Evolutionary conservation across 495 filamentous ascomycete species (phyloP).

Genomic region (Darksidea phi): DNA sequence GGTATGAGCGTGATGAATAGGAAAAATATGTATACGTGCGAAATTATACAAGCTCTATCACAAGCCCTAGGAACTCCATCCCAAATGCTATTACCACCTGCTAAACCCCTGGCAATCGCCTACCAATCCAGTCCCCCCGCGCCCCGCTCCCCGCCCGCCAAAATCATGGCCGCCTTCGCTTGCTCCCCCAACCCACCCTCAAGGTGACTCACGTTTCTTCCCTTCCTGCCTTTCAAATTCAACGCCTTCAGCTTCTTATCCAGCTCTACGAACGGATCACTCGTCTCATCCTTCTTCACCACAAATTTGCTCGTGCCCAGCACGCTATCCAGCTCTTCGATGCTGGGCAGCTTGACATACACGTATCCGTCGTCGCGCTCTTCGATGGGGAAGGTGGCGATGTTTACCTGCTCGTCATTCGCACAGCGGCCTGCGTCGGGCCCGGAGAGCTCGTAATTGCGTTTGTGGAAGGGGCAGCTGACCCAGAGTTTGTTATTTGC

Average conservation of each 20-base stretch:
- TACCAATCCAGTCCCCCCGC: slow-evolving; percentile 68
- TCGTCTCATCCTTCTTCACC: slow-evolving; percentile 69
- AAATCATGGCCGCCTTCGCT: slow-evolving; percentile 47
- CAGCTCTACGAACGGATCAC: slow-evolving; percentile 63
- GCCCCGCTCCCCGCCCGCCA: slow-evolving; percentile 50
- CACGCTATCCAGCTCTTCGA: slow-evolving; percentile 80
- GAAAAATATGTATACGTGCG: no score
- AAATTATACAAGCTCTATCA: no score
- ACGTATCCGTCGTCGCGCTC: slow-evolving; percentile 77
- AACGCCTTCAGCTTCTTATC: slow-evolving; percentile 60
- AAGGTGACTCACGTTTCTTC: slow-evolving; percentile 50
- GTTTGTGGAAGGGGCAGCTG: slow-evolving; percentile 89
- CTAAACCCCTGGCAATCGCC: no score
- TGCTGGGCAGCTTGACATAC: slow-evolving; percentile 79
- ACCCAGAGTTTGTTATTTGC: slow-evolving; percentile 68
- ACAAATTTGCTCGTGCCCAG: slow-evolving; percentile 83
- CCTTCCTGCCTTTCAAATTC: slow-evolving; percentile 59
- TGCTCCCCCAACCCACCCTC: slow-evolving; percentile 46
- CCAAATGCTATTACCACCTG: no score
- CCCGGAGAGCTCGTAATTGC: slow-evolving; percentile 78
- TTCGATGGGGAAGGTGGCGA: slow-evolving; percentile 83
- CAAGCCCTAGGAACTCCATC: no score
- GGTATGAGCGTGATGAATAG: no score
- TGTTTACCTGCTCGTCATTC: slow-evolving; percentile 73
- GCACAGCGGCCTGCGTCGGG: slow-evolving; percentile 68